Conservation (phyloP, 257 asterid species). For the Solanum lignicaule region DNA sequence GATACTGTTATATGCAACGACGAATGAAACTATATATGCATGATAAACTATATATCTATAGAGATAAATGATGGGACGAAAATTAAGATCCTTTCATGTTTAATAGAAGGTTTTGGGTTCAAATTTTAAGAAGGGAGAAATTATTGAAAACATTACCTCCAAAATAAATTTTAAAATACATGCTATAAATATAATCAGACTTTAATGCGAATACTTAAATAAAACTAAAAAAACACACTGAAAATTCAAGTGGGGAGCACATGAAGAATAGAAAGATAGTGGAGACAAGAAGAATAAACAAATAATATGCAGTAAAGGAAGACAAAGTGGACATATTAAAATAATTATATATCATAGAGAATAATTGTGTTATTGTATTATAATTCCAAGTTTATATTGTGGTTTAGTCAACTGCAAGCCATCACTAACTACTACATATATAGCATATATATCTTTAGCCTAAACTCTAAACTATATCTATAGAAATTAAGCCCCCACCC, state of each 20-base stretch:
- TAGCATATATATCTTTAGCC: background rate
- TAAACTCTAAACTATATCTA: background rate
- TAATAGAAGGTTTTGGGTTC: background rate
- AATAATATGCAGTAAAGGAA: conserved; percentile 26
- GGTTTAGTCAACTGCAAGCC: conserved; percentile 30
- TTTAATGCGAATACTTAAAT: background rate
- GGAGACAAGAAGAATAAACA: conserved; percentile 28
- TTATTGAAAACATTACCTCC: fast-evolving
- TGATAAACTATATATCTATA: background rate
- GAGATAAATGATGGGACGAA: background rate
- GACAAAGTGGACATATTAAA: conserved; percentile 12
- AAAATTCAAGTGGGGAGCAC: background rate
- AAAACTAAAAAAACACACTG: background rate
- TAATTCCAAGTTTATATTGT: conserved; percentile 3
- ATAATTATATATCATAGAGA: background rate
- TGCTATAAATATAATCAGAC: background rate
- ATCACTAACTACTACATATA: background rate
- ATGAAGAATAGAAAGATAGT: conserved; percentile 7
- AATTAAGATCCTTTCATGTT: background rate
- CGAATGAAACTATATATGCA: too few relatives aligned
- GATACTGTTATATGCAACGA: background rate
- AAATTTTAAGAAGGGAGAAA: background rate
- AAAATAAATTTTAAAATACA: background rate
- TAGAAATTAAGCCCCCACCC: background rate
- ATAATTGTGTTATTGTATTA: conserved; percentile 14